Base-by-base conservation (phyloP, 176 grass and related monocot genomes). In the Aegilops umbellulata region DNA sequence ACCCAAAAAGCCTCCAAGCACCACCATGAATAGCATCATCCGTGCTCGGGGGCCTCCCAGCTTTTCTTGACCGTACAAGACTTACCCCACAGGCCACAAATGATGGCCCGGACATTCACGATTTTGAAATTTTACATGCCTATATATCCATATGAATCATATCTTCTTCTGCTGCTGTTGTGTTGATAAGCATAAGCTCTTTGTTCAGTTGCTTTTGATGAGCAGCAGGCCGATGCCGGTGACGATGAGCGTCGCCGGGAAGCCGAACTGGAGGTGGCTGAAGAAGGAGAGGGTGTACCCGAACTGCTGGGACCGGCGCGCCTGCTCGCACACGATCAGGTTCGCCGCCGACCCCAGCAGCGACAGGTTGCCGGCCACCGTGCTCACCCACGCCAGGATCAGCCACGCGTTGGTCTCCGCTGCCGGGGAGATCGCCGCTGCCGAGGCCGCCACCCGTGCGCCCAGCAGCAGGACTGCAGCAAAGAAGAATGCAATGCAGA, bases 281-380 rank as follows among this genome's bases (percentile, higher is more conserved):
- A 90, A 72, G 84, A 98, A 98, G 36, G 96, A 95, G 68, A 98
- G 96, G 1, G 88, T 94, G 82, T 98, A 98, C 0, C 96, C 96
- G 19, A 60, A 84, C 3, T 93, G 92, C 63, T 85, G 85, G 1
- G 91, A 90, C 19, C 96, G 60, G 17, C 92, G 90, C 3, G 96
- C 93, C 74, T 98, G 95, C 90, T 98, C 95, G 69, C 95, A 98
- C 12, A 98, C 93, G 41, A 98, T 98, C 9, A 95, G 74, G 84
- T 98, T 98, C 2, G 96, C 96, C 4, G 96, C 96, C 1, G 93
- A 98, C 24, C 93, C 93, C 3, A 98, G 88, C 0, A 98, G 94
- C 2, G 96, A 98, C 25, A 98, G 93, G 79, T 98, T 98, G 29
- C 96, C 96, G 63, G 96, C 96, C 34, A 95, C 96, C 68, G 96